Evolutionary conservation across 192 early-diverging fungal species (phyloP).

Genomic region (Gaertneriomyces semiglobifer): DNA sequence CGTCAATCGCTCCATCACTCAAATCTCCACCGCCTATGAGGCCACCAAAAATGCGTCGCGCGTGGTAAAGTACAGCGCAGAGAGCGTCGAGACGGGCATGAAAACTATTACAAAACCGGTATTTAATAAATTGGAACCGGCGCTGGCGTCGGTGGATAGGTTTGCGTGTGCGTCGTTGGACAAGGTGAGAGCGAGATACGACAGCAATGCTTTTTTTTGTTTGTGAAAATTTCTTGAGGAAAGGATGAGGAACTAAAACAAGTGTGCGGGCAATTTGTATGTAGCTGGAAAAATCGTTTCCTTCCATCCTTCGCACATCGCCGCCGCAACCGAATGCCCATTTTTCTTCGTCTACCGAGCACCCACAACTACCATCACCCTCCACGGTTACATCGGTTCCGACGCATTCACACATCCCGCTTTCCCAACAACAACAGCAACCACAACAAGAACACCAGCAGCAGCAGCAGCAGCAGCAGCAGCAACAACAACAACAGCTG

Average conservation of each 20-base stretch:
- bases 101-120: constrained; percentile 70
- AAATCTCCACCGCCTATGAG: constrained; percentile 61
- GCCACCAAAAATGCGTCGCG: constrained; percentile 61
- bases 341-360: too few species aligned
- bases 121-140: constrained; percentile 68
- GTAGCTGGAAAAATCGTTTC: constrained; percentile 36
- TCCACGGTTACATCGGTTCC: too few species aligned
- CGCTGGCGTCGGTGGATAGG: constrained; percentile 61
- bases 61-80: constrained; percentile 65
- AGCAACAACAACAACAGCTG: too few species aligned
- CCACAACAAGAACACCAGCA: too few species aligned
- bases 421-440: too few species aligned
- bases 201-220: not conserved
- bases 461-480: too few species aligned
- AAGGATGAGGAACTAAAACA: not conserved
- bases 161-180: constrained; percentile 77
- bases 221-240: not conserved
- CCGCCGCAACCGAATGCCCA: too few species aligned
- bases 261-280: not conserved
- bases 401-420: too few species aligned
- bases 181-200: constrained; percentile 42
- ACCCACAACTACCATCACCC: too few species aligned
- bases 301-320: constrained; percentile 18
- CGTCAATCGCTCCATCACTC: constrained; percentile 66
- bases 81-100: constrained; percentile 74